A percentile compares a stretch with the other conserved stretches of the same genome.
These are phyloP conservation scores for Colletotrichum nymphaeae DNA, from an alignment of 2,329 filamentous ascomycete genomes.

Conservation along the genomic window DNA sequence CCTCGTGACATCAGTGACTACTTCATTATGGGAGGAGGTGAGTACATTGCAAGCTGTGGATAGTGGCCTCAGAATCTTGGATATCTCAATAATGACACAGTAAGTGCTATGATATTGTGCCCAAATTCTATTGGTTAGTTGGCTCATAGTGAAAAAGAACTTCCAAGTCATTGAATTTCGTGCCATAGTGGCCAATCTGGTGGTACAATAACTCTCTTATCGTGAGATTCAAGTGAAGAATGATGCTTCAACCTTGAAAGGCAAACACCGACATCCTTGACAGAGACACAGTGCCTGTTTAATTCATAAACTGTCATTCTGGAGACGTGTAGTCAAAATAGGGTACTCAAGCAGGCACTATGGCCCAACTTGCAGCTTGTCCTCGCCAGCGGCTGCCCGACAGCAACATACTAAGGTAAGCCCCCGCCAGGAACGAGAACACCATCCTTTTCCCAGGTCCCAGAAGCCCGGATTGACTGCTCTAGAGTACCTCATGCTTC, in stretches of 20 bases:
- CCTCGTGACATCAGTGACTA: too few relatives aligned
- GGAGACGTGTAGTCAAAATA: constrained; percentile 8
- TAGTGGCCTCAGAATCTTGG: not conserved
- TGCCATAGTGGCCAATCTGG: not conserved
- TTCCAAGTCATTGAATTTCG: not conserved
- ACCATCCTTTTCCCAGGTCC: not conserved
- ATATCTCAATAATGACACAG: not conserved
- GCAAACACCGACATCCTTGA: not conserved
- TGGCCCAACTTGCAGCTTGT: not conserved
- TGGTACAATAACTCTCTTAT: not conserved
- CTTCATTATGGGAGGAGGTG: not conserved
- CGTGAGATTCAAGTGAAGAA: not conserved
- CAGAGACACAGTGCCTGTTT: not conserved
- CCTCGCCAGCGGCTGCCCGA: not conserved
- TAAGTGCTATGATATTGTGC: not conserved
- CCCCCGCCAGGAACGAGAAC: not conserved
- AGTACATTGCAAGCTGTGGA: not conserved
- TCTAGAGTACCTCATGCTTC: not conserved
- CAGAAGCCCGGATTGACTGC: not conserved
- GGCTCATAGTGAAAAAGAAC: not conserved
- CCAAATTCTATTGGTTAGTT: not conserved
- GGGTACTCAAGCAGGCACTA: not conserved
- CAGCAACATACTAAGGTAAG: not conserved
- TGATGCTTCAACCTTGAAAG: not conserved
- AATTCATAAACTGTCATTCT: not conserved